Evolutionary conservation across 164 flowering plant genomes (phyloP).

Genomic region (Chloranthus sessilifolius): DNA sequence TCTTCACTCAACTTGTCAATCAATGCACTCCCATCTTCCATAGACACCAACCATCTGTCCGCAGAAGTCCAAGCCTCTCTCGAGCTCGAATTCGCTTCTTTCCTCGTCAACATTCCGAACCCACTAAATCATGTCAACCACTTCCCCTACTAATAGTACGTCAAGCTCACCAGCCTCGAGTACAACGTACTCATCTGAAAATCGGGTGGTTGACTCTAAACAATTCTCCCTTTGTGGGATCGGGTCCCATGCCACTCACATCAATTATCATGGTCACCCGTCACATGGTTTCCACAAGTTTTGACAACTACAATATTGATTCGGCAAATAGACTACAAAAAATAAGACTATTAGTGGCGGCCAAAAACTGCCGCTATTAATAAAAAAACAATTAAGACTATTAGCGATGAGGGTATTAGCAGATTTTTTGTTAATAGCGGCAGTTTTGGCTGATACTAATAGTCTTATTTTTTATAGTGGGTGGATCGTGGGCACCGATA

Average conservation of each 20-base stretch:
- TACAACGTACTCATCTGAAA: conserved; percentile 23
- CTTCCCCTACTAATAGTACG: conserved; percentile 53
- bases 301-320: conserved; percentile 40
- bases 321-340: too few species aligned
- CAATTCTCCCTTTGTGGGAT: conserved; percentile 57
- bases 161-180: conserved; percentile 39
- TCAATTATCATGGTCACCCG: conserved; percentile 45
- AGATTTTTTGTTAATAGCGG: too few species aligned
- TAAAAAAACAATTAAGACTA: too few species aligned
- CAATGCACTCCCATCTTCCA: conserved; percentile 35
- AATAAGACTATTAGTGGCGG: too few species aligned
- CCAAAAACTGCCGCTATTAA: too few species aligned
- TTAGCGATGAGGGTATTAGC: too few species aligned
- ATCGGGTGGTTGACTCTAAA: conserved; percentile 29
- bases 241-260: conserved; percentile 63
- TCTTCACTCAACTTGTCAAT: conserved; percentile 40
- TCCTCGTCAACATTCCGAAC: conserved; percentile 18
- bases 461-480: too few species aligned
- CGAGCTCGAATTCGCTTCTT: conserved; percentile 37
- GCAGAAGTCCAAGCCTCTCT: conserved; percentile 32
- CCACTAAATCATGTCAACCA: conserved; percentile 36
- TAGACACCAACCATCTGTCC: conserved; percentile 25
- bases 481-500: conserved; percentile 23
- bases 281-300: conserved; percentile 35
- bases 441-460: too few species aligned